Conservation (phyloP, 768 basidiomycete species). For the Lactarius indigo region DNA sequence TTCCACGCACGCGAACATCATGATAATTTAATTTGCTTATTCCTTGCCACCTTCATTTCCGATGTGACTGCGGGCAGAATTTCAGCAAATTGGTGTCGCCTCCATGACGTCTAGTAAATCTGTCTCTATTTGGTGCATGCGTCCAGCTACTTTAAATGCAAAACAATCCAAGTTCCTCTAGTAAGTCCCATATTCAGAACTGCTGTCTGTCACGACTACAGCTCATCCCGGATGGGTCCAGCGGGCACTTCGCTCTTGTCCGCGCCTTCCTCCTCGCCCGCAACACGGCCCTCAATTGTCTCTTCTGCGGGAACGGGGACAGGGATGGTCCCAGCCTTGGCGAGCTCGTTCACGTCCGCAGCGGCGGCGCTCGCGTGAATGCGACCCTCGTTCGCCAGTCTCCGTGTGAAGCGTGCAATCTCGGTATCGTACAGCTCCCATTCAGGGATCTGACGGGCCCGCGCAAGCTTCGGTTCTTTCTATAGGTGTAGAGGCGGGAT, state of each 20-base stretch:
- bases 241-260: background rate
- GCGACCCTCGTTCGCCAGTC: conserved; percentile 65
- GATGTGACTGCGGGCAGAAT: too few species aligned
- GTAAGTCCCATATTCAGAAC: background rate
- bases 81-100: too few species aligned
- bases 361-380: conserved; percentile 65
- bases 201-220: background rate
- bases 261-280: background rate
- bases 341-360: conserved; percentile 67
- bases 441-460: conserved; percentile 94
- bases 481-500: conserved; percentile 33
- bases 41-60: too few species aligned
- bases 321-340: conserved; percentile 41
- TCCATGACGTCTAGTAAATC: too few species aligned
- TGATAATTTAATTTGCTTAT: too few species aligned
- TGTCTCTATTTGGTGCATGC: too few species aligned
- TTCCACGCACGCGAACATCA: too few species aligned
- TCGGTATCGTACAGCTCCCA: conserved; percentile 95
- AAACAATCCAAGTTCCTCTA: too few species aligned
- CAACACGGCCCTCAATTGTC: background rate
- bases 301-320: background rate
- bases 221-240: conserved; percentile 12
- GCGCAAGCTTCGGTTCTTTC: conserved; percentile 95
- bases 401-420: conserved; percentile 77
- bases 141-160: too few species aligned